Conservation (phyloP, 352 stramenopile genomes). For the Phytophthora pistaciae region DNA sequence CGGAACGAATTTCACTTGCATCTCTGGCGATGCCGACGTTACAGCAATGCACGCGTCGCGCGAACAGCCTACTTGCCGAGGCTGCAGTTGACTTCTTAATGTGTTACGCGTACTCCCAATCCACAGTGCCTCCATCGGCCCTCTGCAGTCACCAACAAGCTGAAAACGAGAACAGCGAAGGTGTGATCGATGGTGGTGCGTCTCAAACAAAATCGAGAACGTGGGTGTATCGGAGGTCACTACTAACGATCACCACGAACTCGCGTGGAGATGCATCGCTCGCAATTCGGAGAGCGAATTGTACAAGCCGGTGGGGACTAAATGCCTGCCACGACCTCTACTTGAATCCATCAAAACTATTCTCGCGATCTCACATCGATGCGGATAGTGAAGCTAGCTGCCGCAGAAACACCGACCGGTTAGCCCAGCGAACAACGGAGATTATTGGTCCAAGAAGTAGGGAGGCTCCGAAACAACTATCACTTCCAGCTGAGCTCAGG, state of each 20-base stretch:
- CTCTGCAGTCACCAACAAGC: constrained; percentile 23
- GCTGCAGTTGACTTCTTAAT: constrained; percentile 83
- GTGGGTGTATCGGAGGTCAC: constrained; percentile 63
- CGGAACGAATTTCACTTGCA: constrained; percentile 59
- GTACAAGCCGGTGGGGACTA: constrained; percentile 61
- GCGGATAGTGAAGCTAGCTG: not conserved
- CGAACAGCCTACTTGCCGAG: constrained; percentile 65
- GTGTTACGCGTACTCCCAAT: constrained; percentile 73
- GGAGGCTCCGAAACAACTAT: constrained; percentile 12
- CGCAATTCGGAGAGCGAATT: constrained; percentile 61
- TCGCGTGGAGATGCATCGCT: constrained; percentile 40
- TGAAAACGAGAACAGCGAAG: constrained; percentile 11
- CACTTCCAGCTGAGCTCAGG: constrained; percentile 27
- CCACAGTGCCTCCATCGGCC: constrained; percentile 48
- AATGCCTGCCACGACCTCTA: constrained; percentile 27
- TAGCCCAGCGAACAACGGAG: constrained; percentile 2
- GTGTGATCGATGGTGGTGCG: constrained; percentile 11
- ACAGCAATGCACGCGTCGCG: constrained; percentile 44
- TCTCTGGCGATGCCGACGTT: constrained; percentile 59
- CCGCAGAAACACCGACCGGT: constrained; percentile 8
- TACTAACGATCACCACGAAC: constrained; percentile 61
- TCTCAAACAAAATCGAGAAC: constrained; percentile 33
- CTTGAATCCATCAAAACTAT: constrained; percentile 15
- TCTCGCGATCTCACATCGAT: constrained; percentile 3
- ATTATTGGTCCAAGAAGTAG: constrained; percentile 1